A percentile compares a stretch with the other conserved stretches of the same genome.
Evolutionary conservation across 1,139 yeast species (phyloP).

Genomic region (Zygosaccharomyces pseudobailii): DNA sequence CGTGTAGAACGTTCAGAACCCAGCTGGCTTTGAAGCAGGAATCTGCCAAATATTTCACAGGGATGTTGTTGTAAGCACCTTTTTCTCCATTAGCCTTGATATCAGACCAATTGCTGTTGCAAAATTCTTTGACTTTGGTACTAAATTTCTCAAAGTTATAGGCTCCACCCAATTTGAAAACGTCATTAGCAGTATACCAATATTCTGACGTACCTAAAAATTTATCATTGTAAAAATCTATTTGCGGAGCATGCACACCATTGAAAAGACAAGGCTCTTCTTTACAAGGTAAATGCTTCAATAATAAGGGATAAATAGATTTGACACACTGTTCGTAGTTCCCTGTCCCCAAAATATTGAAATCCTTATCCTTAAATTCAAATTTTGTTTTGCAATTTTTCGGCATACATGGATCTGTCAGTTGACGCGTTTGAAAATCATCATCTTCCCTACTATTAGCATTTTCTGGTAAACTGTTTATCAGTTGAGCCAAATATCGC

Average conservation of each 20-base stretch:
- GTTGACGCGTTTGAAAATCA: slow-evolving; percentile 35
- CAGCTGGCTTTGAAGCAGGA: slow-evolving; percentile 82
- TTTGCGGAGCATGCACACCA: slow-evolving; percentile 73
- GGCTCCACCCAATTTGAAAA: slow-evolving; percentile 72
- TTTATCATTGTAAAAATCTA: slow-evolving; percentile 64
- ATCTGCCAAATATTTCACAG: slow-evolving; percentile 46
- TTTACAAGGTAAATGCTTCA: slow-evolving; percentile 67
- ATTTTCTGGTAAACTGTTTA: slow-evolving; percentile 40
- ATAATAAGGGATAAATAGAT: slow-evolving; percentile 62
- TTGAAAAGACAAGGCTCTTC: slow-evolving; percentile 74
- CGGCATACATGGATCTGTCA: slow-evolving; percentile 71
- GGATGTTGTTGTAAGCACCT: slow-evolving; percentile 42
- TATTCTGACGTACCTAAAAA: slow-evolving; percentile 79
- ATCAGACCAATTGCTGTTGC: slow-evolving; percentile 60
- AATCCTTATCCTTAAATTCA: slow-evolving; percentile 41
- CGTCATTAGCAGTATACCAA: slow-evolving; percentile 83
- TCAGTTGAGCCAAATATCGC: slow-evolving; percentile 55
- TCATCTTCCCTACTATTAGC: slow-evolving; percentile 40
- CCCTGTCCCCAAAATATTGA: slow-evolving; percentile 59
- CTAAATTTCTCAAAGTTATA: slow-evolving; percentile 61
- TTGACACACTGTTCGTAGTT: slow-evolving; percentile 62
- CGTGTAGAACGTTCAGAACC: slow-evolving; percentile 72
- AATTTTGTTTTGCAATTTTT: slow-evolving; percentile 46
- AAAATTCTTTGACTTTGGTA: slow-evolving; percentile 54
- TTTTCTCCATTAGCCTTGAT: slow-evolving; percentile 46